Evolutionary conservation across 2,329 filamentous ascomycete genomes (phyloP).

Genomic region (Fusarium sp.): DNA sequence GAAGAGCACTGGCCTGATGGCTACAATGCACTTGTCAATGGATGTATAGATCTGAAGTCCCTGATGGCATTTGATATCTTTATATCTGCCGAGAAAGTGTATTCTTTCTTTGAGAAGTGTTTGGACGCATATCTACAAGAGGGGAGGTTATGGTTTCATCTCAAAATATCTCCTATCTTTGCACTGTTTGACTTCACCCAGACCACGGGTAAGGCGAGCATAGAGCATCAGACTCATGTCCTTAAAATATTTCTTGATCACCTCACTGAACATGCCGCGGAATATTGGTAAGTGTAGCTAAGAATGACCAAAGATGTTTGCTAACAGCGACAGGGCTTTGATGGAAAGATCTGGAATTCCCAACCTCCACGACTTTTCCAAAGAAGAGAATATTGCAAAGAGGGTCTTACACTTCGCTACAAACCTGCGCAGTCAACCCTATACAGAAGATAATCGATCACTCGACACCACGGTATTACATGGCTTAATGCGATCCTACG

Average conservation of each 20-base stretch:
- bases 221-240: conserved; percentile 15
- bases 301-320: background rate
- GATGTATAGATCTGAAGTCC: conserved; percentile 27
- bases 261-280: conserved; percentile 23
- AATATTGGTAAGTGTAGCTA: conserved; percentile 38
- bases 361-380: background rate
- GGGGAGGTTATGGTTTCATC: conserved; percentile 40
- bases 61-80: conserved; percentile 33
- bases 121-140: conserved; percentile 40
- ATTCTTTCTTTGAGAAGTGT: conserved; percentile 31
- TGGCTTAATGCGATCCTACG: conserved; percentile 13
- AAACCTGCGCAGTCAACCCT: conserved; percentile 25
- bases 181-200: conserved; percentile 33
- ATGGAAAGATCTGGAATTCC: conserved; percentile 26
- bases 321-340: conserved; percentile 38
- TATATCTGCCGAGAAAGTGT: conserved; percentile 15
- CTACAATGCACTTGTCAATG: conserved; percentile 42
- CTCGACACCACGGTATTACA: conserved; percentile 29
- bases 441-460: background rate
- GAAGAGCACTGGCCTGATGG: conserved; percentile 40
- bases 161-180: conserved; percentile 32
- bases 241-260: conserved; percentile 39
- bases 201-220: background rate
- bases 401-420: conserved; percentile 32
- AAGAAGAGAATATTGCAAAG: background rate